Evolutionary conservation across 768 basidiomycete genomes (phyloP).

Genomic region (Pleurotus giganteus): DNA sequence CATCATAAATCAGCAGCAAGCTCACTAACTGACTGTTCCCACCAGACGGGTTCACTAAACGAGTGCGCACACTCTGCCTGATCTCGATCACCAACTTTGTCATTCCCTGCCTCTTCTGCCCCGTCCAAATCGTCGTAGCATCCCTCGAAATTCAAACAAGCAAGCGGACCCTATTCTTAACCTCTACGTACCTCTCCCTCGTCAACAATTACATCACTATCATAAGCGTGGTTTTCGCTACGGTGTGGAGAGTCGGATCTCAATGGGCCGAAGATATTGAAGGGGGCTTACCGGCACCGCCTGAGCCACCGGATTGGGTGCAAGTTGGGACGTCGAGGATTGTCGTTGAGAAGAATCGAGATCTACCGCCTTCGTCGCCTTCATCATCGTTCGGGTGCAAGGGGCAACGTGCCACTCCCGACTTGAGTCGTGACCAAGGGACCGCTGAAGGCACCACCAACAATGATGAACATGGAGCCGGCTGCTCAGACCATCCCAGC

Average conservation of each 20-base stretch:
- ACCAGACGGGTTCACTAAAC: constrained; percentile 19
- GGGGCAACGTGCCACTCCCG: background rate
- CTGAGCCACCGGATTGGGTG: background rate
- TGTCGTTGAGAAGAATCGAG: too few relatives aligned
- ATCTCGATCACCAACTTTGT: constrained; percentile 36
- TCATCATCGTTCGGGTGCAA: background rate
- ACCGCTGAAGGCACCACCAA: too few relatives aligned
- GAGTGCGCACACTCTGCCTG: constrained; percentile 30
- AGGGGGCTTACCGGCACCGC: background rate
- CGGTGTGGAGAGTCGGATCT: constrained; percentile 26
- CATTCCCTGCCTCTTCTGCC: constrained; percentile 32
- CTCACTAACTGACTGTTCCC: background rate
- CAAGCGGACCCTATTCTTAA: constrained; percentile 17
- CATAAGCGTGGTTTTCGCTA: constrained; percentile 34
- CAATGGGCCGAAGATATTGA: background rate
- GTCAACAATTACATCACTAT: constrained; percentile 30
- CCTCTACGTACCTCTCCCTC: constrained; percentile 20
- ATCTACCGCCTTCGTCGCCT: background rate
- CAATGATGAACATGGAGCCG: too few relatives aligned
- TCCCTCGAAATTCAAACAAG: constrained; percentile 14
- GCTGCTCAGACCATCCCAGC: too few relatives aligned
- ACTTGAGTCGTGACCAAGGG: background rate
- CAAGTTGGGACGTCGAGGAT: too few relatives aligned
- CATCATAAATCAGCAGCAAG: background rate
- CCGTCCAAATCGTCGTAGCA: constrained; percentile 30